phyloP scores from a whole-genome alignment of 371 early-diverging fungal genomes.

The Paraphysoderma sedebokerense region DNA sequence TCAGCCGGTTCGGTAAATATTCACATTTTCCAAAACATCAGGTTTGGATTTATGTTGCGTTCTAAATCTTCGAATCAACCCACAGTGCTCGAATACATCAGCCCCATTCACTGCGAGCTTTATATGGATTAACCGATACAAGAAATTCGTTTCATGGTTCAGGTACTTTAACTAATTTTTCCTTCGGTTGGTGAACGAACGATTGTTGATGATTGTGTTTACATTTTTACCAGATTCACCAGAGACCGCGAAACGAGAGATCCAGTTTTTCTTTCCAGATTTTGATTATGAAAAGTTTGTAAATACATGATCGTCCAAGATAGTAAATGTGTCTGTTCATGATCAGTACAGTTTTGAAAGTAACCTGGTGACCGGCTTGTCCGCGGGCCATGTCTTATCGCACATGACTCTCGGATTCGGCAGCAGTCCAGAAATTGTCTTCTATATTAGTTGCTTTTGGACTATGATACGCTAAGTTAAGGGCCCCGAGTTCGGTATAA shows the following conservation, averaged over 20 bases:
- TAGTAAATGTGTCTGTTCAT: no score
- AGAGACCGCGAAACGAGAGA: constrained; percentile 32
- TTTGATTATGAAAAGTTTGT: no score
- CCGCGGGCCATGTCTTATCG: no score
- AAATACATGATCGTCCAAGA: no score
- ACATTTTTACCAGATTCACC: constrained; percentile 24
- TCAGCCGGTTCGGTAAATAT: constrained; percentile 36
- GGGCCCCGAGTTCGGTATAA: no score
- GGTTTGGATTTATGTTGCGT: neutral
- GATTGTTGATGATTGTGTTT: neutral
- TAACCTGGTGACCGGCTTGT: no score
- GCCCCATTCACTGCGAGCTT: constrained; percentile 42
- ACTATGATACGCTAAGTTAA: no score
- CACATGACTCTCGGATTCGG: no score
- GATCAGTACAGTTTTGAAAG: no score
- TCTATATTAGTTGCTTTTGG: no score
- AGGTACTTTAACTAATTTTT: constrained; percentile 14
- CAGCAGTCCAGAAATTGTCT: no score
- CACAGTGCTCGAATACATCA: constrained; percentile 38
- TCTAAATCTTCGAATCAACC: neutral
- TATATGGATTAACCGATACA: constrained; percentile 62
- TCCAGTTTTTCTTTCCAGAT: constrained; percentile 41
- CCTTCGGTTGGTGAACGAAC: neutral
- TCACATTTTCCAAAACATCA: neutral
- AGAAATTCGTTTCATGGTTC: constrained; percentile 67